Evolutionary conservation across 129 eudicot species (phyloP), one percentile per base, ranked within the genome.

Genomic region (Ambrosia trifida): DNA sequence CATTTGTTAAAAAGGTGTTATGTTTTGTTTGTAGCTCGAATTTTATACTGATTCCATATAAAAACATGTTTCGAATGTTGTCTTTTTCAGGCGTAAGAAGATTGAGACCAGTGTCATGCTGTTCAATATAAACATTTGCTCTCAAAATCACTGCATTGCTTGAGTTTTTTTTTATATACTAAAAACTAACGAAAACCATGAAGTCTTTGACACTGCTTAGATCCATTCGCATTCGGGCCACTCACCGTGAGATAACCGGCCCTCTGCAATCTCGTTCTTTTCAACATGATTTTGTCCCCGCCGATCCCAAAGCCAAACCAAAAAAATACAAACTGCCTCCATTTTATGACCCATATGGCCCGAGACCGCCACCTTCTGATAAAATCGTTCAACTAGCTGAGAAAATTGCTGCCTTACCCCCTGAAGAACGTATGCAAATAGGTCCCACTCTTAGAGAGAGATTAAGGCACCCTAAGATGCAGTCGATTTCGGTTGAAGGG

Each of bases 281-380:
- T 49, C 96, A 86, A 70, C 85, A 84, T 4, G 89, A 88, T 76
- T 80, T 79, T 31, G 74, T 82, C 69, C 85, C 87, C 1, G 81
- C 77, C 54, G 91, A 85, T 76, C 87, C 86, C 20, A 83, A 67
- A 31, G 56, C 83, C 31, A 89, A 86, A 68, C 92, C 89, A 49
- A 78, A 54, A 68, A 86, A 62, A 19, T 89, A 86, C 89, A 89
- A 86, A 72, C 61, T 86, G 47, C 96, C 96, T 12, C 44, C 75
- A 31, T 65, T 59, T 32, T 89, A 89, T 69, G 86, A 89, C 44
- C 96, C 96, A 17, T 89, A 89, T 45, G 96, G 92, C 57, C 87
- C 86, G 1, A 77, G 86, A 78, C 92, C 96, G 17, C 89, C 89
- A 35, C 96, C 91, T 56, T 89, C 96, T 8, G 96, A 89, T 4